These are phyloP conservation scores for Xylaria sp. DNA, from an alignment of 2,329 filamentous ascomycete species.

Conservation along the genomic window DNA sequence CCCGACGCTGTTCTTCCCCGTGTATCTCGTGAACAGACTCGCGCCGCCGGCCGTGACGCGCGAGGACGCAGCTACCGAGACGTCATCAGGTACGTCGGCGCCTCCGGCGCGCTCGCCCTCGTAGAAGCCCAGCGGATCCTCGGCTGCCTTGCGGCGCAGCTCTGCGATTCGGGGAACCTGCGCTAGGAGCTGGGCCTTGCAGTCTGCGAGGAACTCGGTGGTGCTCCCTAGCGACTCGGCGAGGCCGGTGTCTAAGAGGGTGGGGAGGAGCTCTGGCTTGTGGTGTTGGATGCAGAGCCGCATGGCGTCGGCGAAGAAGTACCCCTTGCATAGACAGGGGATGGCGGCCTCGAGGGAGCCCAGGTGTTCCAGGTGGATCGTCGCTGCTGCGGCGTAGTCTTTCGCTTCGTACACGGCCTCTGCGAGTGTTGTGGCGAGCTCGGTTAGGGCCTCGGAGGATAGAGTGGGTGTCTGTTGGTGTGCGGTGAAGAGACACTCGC, in stretches of 20 bases:
- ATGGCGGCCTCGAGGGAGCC: constrained; percentile 75
- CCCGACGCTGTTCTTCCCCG: constrained; percentile 72
- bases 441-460: constrained; percentile 66
- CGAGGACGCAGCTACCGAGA: constrained; percentile 86
- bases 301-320: constrained; percentile 88
- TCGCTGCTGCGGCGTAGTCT: constrained; percentile 82
- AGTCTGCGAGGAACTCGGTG: constrained; percentile 93
- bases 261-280: constrained; percentile 69
- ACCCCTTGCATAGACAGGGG: constrained; percentile 84
- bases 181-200: constrained; percentile 82
- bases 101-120: constrained; percentile 75
- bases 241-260: constrained; percentile 80
- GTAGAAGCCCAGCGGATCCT: constrained; percentile 89
- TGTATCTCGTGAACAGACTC: constrained; percentile 94
- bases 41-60: constrained; percentile 80
- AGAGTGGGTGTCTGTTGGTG: constrained; percentile 72
- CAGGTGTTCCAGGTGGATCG: constrained; percentile 84
- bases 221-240: constrained; percentile 82
- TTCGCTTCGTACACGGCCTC: constrained; percentile 85
- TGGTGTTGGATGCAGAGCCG: constrained; percentile 73
- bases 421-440: constrained; percentile 78
- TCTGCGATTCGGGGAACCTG: constrained; percentile 89
- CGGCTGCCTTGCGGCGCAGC: constrained; percentile 79
- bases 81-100: constrained; percentile 85
- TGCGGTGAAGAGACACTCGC: constrained; percentile 85